A percentile compares a stretch with the other conserved stretches of the same genome.
phyloP scores from a whole-genome alignment of 1,284 basidiomycete species.

The Omphalotus olearius region DNA sequence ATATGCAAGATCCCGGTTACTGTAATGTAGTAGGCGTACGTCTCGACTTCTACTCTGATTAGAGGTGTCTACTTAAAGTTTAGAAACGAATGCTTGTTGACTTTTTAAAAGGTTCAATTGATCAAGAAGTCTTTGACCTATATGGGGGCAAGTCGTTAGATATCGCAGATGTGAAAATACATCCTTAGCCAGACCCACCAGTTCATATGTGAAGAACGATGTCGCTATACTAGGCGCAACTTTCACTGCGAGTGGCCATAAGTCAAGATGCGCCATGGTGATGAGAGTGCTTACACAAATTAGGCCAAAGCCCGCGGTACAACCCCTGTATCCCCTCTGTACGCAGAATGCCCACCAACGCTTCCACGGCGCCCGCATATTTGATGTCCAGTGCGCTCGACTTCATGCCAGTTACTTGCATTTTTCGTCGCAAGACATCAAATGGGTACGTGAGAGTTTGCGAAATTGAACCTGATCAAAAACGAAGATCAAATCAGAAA shows the following conservation, averaged over 20 bases:
- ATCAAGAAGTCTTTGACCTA: constrained; percentile 30
- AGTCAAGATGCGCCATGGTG: constrained; percentile 4
- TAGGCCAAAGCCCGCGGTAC: constrained; percentile 90
- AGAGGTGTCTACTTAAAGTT: neutral
- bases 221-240: constrained; percentile 91
- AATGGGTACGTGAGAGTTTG: constrained; percentile 96
- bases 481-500: neutral
- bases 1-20: neutral
- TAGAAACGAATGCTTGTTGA: constrained; percentile 34
- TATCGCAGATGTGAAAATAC: too few species aligned
- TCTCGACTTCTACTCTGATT: neutral
- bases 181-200: constrained; percentile 42
- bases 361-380: constrained; percentile 80
- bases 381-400: constrained; percentile 54
- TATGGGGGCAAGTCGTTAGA: constrained; percentile 7
- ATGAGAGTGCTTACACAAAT: constrained; percentile 65
- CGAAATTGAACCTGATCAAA: constrained; percentile 67
- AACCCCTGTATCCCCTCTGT: constrained; percentile 74
- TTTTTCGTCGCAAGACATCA: constrained; percentile 90
- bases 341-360: constrained; percentile 63
- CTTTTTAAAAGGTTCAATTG: constrained; percentile 9
- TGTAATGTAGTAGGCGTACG: constrained; percentile 1
- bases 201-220: constrained; percentile 77
- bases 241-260: constrained; percentile 53
- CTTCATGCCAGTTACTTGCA: constrained; percentile 91